Evolutionary conservation across 2,329 filamentous ascomycete genomes (phyloP), one percentile per base, ranked within the genome.

Genomic region (Colletotrichum chlorophyti): DNA sequence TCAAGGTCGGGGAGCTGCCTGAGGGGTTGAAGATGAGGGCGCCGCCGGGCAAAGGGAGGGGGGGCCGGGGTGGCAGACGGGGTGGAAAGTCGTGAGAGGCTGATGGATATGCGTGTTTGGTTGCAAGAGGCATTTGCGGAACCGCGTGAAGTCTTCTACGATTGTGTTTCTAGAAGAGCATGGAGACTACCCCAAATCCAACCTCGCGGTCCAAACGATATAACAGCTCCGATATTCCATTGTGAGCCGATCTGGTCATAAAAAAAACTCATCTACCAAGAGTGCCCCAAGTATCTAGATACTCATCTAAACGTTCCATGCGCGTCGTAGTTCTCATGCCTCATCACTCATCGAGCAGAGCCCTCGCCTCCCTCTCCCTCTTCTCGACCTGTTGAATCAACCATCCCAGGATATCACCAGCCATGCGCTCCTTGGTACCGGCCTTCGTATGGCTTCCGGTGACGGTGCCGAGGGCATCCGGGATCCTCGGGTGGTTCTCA

Each of bases 1-100:
- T 85, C 66, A 81, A 88, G 68, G 74, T 86, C 43, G 83, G 80
- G 9, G 86, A 93, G 68, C 75, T 94, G 65, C 91, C 90, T 49
- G 77, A 80, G 42, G 79, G 75, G 1, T 77, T 90, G 21, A 80
- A 80, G 63, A 75, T 76, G 24, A 74, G 73, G 52, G 66, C 75
- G 32, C 83, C 83, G 17, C 67, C 72, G 69, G 75, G 82, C 68
- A 81, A 84, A 79, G 73, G 76, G 58, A 62, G 77, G 64, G 64
- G 79, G 60, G 69, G 74, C 47, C 70, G 76, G 58, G 68, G 72
- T 9, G 65, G 71, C 4, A 60, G 74, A 48, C 69, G 72, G 12
- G 65, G 69, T 21, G 60, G 70, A 11, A 49, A 29, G 17, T 32
- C 46, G 24, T 49, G 17, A 49, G 12, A n/a, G n/a, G n/a, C n/a